Base-by-base conservation (phyloP, 345 rosid genomes). In the Sonneratia caseolaris region DNA sequence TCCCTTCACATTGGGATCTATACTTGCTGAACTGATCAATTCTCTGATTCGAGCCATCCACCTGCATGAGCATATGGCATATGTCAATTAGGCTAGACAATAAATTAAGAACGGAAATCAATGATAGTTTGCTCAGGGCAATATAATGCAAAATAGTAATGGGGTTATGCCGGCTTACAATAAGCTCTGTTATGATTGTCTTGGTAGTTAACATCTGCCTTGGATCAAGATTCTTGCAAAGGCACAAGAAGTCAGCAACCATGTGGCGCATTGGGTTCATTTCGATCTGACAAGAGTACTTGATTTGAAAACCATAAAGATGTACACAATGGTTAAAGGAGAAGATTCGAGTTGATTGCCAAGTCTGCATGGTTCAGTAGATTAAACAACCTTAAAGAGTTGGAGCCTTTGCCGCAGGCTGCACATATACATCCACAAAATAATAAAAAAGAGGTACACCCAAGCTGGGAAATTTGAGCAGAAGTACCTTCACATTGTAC, bases 1-100 rank as follows among this genome's bases (percentile, higher is more conserved):
- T 32, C 96, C 94, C 77, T 90, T 88, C 76, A 79, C 84, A 66
- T 76, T 80, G 19, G 87, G 79, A 82, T 90, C 94, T 72, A 86
- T 16, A 70, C 83, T 78, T 14, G 88, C 96, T 61, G 82, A 81
- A 71, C 73, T 65, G 42, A 92, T 69, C 76, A 92, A 72, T 37
- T 75, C 79, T 57, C 47, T 76, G 8, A 92, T 84, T 79, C 81
- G 71, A 37, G 76, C 66, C 68, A 71, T 78, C 82, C 92, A 21
- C 82, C 82, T 40, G 85, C 92, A 94, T 92, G 81, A 27, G 78
- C 69, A 21, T 45, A 71, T 53, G 10, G 38, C 11, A 35, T 21
- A 64, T 12, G 57, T 32, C 68, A 13, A 13, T 64, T 35, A 64
- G 40, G 38, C 6, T n/a, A 21, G 32, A 56, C 3, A 56, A 56